phyloP scores from a whole-genome alignment of 140 eudicot genomes.

The Oenanthe javanica region DNA sequence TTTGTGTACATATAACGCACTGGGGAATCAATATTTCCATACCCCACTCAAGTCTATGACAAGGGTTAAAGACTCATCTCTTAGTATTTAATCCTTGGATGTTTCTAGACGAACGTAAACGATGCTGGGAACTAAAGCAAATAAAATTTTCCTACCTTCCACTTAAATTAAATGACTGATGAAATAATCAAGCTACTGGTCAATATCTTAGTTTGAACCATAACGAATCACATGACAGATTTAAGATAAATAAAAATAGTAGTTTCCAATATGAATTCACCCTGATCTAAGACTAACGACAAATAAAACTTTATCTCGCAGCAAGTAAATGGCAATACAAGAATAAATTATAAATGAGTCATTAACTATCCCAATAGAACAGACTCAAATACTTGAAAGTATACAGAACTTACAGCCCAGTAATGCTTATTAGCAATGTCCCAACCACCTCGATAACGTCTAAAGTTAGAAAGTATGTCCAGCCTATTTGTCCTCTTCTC shows the following conservation, averaged over 20 bases:
- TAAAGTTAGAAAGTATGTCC: conserved; percentile 58
- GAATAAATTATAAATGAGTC: background rate
- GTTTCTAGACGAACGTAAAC: background rate
- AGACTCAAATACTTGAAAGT: background rate
- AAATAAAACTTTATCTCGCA: background rate
- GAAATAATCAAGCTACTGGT: background rate
- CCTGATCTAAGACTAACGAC: background rate
- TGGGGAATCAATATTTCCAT: background rate
- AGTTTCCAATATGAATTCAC: background rate
- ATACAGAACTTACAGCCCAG: conserved; percentile 81
- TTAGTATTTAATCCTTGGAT: background rate
- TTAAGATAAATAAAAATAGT: background rate
- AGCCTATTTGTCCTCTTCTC: conserved; percentile 83
- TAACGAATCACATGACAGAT: background rate
- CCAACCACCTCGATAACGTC: conserved; percentile 78
- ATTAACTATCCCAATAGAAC: background rate
- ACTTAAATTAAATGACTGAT: background rate
- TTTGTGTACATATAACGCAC: background rate
- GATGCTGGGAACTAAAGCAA: background rate
- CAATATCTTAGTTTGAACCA: background rate
- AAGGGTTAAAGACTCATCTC: background rate
- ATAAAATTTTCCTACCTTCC: background rate
- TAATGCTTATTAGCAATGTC: conserved; percentile 85
- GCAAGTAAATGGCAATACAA: background rate
- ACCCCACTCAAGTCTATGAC: background rate